phyloP scores from a whole-genome alignment of 768 basidiomycete genomes.

The Kwoniella sp. region DNA sequence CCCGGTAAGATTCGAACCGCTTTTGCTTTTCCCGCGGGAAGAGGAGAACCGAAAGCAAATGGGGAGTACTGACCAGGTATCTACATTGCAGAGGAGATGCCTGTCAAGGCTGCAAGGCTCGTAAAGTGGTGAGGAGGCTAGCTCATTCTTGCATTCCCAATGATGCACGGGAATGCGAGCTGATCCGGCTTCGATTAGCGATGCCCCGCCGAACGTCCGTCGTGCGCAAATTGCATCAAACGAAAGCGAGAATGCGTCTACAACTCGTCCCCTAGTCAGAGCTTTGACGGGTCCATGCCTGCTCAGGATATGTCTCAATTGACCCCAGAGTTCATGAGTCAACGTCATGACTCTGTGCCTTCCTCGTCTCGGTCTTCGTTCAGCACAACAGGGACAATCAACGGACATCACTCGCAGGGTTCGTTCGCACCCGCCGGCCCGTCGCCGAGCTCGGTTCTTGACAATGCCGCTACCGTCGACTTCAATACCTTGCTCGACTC shows the following conservation, averaged over 20 bases:
- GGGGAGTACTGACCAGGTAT: not conserved
- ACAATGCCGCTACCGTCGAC: not conserved
- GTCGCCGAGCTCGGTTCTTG: not conserved
- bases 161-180: too few relatives aligned
- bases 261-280: not conserved
- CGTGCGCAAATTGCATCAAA: constrained; percentile 16
- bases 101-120: constrained; percentile 21
- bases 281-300: not conserved
- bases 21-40: too few relatives aligned
- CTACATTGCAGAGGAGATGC: constrained; percentile 25
- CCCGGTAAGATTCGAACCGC: not conserved
- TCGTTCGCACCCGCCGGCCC: not conserved
- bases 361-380: constrained; percentile 4
- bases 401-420: not conserved
- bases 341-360: not conserved
- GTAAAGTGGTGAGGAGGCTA: constrained; percentile 16
- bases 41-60: too few relatives aligned
- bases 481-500: not conserved
- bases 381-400: not conserved
- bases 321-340: not conserved
- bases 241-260: constrained; percentile 17
- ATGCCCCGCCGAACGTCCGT: constrained; percentile 20
- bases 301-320: not conserved
- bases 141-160: too few relatives aligned
- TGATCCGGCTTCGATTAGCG: not conserved